A percentile compares a stretch with the other conserved stretches of the same genome.
These are phyloP conservation scores for Cymbopogon citratus DNA, from an alignment of 176 grass and related monocot genomes.

Conservation along the genomic window DNA sequence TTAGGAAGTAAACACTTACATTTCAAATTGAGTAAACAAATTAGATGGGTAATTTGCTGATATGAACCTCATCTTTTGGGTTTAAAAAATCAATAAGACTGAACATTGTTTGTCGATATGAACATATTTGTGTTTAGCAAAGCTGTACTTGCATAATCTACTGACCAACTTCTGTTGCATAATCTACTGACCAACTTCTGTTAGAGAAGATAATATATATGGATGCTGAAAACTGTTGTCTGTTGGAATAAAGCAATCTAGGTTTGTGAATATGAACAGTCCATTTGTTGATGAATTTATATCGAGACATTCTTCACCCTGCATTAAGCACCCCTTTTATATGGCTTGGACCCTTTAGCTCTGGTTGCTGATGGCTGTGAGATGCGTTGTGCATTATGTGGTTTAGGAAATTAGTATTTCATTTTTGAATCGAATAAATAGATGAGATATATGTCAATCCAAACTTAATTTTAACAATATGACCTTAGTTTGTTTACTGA, in stretches of 20 bases:
- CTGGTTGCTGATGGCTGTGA: not conserved
- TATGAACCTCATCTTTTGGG: not conserved
- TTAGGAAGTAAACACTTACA: not conserved
- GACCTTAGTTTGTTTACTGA: not conserved
- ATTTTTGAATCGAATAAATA: no score
- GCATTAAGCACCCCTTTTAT: not conserved
- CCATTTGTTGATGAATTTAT: not conserved
- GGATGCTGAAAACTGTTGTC: not conserved
- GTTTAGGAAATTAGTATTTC: no score
- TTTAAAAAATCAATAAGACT: not conserved
- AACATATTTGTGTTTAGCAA: not conserved
- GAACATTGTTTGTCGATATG: not conserved
- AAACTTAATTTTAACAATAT: not conserved
- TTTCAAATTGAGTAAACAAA: not conserved
- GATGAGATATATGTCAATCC: no score
- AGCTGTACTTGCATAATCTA: not conserved
- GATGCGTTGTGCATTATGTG: no score
- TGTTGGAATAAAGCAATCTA: not conserved
- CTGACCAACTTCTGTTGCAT: not conserved
- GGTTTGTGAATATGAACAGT: not conserved
- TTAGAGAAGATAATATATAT: not conserved
- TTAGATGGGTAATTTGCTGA: not conserved
- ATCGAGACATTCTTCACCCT: not conserved
- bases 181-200: no score
- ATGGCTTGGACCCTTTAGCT: not conserved